Conservation (phyloP, 1,284 basidiomycete species). For the Apiotrichum brassicae region DNA sequence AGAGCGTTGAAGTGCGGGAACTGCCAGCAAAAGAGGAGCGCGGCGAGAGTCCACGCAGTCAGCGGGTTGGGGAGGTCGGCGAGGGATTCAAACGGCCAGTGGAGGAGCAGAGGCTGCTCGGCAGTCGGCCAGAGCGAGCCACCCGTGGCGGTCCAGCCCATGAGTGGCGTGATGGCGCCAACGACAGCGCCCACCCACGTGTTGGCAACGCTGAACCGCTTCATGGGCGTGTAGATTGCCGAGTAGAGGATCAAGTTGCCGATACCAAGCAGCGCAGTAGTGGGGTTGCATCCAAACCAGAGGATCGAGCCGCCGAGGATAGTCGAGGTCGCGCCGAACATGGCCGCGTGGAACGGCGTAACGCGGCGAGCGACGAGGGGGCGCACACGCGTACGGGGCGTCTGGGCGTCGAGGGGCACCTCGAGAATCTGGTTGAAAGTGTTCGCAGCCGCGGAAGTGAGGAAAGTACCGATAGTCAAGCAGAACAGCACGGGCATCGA, state of each 20-base stretch:
- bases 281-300: constrained; percentile 79
- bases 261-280: constrained; percentile 75
- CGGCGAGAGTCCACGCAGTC: constrained; percentile 66
- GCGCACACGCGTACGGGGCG: constrained; percentile 80
- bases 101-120: constrained; percentile 52
- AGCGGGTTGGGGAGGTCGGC: constrained; percentile 57
- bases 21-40: constrained; percentile 92
- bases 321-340: constrained; percentile 70
- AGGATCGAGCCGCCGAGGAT: constrained; percentile 70
- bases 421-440: constrained; percentile 93
- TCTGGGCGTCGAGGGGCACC: constrained; percentile 93
- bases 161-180: constrained; percentile 86
- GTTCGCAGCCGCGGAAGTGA: constrained; percentile 91
- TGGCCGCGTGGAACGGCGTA: constrained; percentile 73
- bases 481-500: constrained; percentile 76
- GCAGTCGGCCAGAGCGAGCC: constrained; percentile 65
- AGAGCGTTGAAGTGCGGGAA: constrained; percentile 97
- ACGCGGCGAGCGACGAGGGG: constrained; percentile 83
- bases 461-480: constrained; percentile 78
- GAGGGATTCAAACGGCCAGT: constrained; percentile 21
- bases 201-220: constrained; percentile 80
- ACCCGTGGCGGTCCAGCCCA: constrained; percentile 97
- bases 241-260: constrained; percentile 87
- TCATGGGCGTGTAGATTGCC: constrained; percentile 87
- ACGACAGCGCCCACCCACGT: constrained; percentile 95